These are phyloP conservation scores for Trichoderma koningii DNA, from an alignment of 2,329 filamentous ascomycete genomes.

Conservation along the genomic window DNA sequence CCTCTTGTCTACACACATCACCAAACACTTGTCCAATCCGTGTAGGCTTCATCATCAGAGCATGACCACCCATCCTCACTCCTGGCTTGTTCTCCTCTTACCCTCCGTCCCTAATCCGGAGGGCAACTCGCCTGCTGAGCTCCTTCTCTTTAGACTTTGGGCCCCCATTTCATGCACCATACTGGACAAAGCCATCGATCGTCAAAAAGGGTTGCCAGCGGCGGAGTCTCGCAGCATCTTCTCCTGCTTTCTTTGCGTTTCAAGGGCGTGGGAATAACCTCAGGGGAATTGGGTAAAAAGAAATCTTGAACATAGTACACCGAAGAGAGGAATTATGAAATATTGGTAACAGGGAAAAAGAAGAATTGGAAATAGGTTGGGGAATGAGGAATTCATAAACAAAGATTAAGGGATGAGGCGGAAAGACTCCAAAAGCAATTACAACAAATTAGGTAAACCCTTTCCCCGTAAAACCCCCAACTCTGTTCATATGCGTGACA, in stretches of 20 bases:
- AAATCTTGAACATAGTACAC: slow-evolving; percentile 25
- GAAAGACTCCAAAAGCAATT: slow-evolving; percentile 41
- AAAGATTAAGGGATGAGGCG: slow-evolving; percentile 32
- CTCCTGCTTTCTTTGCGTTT: slow-evolving; percentile 20
- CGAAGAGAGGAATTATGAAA: slow-evolving; percentile 27
- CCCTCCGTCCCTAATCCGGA: not conserved
- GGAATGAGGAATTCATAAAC: slow-evolving; percentile 28
- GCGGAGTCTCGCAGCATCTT: not conserved
- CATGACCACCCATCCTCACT: not conserved
- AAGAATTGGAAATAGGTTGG: not conserved
- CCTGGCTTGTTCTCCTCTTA: not conserved
- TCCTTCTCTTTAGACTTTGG: not conserved
- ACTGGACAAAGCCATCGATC: slow-evolving; percentile 16
- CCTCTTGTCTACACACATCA: not conserved
- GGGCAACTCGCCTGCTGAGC: not conserved
- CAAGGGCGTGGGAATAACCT: slow-evolving; percentile 2
- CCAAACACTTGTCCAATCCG: not conserved
- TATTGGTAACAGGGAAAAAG: slow-evolving; percentile 27
- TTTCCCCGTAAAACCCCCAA: slow-evolving; percentile 31
- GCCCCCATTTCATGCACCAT: slow-evolving; percentile 6
- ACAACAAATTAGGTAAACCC: slow-evolving; percentile 46
- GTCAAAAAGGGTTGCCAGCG: not conserved
- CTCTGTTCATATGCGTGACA: slow-evolving; percentile 27
- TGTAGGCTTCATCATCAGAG: not conserved
- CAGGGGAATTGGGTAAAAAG: slow-evolving; percentile 13